Conservation (phyloP, 495 filamentous ascomycete species). For the Clavariopsis aquatica region DNA sequence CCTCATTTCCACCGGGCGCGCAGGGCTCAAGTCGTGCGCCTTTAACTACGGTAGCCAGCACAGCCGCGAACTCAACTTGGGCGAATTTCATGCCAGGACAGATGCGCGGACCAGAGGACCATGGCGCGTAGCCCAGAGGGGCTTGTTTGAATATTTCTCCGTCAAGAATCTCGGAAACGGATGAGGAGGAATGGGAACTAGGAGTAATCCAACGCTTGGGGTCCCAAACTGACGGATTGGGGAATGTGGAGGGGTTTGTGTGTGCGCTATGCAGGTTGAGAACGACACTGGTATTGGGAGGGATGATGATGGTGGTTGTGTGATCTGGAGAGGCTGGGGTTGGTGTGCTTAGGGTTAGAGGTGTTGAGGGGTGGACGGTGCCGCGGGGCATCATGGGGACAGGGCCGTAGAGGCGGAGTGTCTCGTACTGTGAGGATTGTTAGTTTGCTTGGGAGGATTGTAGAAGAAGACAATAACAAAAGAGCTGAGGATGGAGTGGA, state of each 20-base stretch:
- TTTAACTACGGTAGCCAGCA: slow-evolving; percentile 15
- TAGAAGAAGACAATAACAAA: too few relatives aligned
- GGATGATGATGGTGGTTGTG: slow-evolving; percentile 8
- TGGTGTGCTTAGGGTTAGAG: slow-evolving; percentile 17
- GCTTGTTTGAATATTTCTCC: slow-evolving; percentile 20
- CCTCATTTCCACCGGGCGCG: not conserved
- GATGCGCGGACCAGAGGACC: slow-evolving; percentile 28
- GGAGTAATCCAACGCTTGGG: slow-evolving; percentile 30
- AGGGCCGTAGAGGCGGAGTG: slow-evolving; percentile 33
- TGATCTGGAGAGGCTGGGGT: not conserved
- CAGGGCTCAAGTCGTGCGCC: not conserved
- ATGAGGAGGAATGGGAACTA: not conserved
- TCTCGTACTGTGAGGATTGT: slow-evolving; percentile 24
- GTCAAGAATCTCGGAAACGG: not conserved
- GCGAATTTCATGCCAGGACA: slow-evolving; percentile 36
- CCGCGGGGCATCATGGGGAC: slow-evolving; percentile 14
- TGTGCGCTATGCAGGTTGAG: slow-evolving; percentile 25
- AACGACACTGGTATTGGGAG: slow-evolving; percentile 2
- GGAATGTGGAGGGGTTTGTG: slow-evolving; percentile 6
- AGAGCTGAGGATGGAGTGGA: not conserved
- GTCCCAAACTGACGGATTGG: not conserved
- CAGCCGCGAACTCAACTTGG: slow-evolving; percentile 33
- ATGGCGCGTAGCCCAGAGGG: slow-evolving; percentile 15
- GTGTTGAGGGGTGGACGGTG: not conserved
- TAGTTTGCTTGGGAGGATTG: too few relatives aligned